phyloP scores from a whole-genome alignment of 768 basidiomycete genomes.

The Tylopilus sp. region DNA sequence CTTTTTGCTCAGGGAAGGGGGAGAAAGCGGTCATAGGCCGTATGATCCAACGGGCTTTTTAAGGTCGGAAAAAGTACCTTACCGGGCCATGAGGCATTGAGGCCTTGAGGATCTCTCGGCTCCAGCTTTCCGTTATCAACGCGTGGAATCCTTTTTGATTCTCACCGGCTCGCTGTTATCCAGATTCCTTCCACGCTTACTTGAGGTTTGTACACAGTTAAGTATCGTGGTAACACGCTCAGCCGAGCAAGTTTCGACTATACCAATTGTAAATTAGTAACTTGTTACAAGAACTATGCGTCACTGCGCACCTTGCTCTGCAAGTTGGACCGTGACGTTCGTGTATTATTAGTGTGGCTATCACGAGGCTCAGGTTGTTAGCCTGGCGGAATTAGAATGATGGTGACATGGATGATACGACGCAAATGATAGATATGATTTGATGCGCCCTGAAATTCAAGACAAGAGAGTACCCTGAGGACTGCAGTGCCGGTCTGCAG shows the following conservation, averaged over 20 bases:
- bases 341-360: not conserved
- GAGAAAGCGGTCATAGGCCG: constrained; percentile 6
- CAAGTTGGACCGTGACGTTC: too few relatives aligned
- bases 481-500: not conserved
- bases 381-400: not conserved
- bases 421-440: not conserved
- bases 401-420: not conserved
- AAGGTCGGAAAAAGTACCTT: not conserved
- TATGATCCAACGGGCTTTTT: not conserved
- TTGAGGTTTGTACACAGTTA: not conserved
- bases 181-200: not conserved
- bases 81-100: not conserved
- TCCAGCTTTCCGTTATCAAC: not conserved
- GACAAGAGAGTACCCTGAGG: too few relatives aligned
- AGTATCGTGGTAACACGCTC: not conserved
- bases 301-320: too few relatives aligned
- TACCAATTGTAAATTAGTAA: not conserved
- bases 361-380: not conserved
- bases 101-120: too few relatives aligned
- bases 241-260: not conserved
- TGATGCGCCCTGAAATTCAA: not conserved
- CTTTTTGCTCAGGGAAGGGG: not conserved
- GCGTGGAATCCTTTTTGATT: constrained; percentile 1
- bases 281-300: not conserved
- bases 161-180: not conserved